These are phyloP conservation scores for Didymella sp. DNA, from an alignment of 2,329 filamentous ascomycete species.

Conservation along the genomic window DNA sequence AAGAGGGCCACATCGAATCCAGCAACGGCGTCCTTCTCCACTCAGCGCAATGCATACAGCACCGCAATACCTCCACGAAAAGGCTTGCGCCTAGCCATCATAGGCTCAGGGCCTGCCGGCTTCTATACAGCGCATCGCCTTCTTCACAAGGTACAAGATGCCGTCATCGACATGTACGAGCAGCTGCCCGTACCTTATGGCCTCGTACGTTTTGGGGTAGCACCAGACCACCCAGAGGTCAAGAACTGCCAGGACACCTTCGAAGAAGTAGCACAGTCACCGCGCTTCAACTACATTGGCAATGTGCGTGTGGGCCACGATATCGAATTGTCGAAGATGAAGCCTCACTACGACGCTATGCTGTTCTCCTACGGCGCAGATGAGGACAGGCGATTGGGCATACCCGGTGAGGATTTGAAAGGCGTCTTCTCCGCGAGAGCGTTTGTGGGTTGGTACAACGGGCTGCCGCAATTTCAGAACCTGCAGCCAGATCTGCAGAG, in stretches of 20 bases:
- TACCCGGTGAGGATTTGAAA: conserved; percentile 79
- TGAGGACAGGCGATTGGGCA: conserved; percentile 77
- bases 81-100: conserved; percentile 80
- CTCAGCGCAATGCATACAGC: conserved; percentile 34
- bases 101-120: conserved; percentile 93
- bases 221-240: conserved; percentile 97
- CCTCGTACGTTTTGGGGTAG: conserved; percentile 90
- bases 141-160: conserved; percentile 74
- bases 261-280: conserved; percentile 80
- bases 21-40: not conserved
- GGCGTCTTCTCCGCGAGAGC: conserved; percentile 88
- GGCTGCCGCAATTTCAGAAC: conserved; percentile 79
- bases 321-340: conserved; percentile 72
- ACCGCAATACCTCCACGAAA: conserved; percentile 35
- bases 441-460: conserved; percentile 99
- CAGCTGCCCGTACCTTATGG: conserved; percentile 91
- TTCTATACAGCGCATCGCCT: conserved; percentile 93
- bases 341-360: conserved; percentile 87
- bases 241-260: conserved; percentile 99
- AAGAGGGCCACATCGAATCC: conserved; percentile 10
- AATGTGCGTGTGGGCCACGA: conserved; percentile 80
- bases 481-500: conserved; percentile 75
- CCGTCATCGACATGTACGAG: conserved; percentile 94
- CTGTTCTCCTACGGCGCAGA: conserved; percentile 93
- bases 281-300: conserved; percentile 87